Base-by-base conservation (phyloP, 495 filamentous ascomycete genomes). In the Penicillium paradoxum region DNA sequence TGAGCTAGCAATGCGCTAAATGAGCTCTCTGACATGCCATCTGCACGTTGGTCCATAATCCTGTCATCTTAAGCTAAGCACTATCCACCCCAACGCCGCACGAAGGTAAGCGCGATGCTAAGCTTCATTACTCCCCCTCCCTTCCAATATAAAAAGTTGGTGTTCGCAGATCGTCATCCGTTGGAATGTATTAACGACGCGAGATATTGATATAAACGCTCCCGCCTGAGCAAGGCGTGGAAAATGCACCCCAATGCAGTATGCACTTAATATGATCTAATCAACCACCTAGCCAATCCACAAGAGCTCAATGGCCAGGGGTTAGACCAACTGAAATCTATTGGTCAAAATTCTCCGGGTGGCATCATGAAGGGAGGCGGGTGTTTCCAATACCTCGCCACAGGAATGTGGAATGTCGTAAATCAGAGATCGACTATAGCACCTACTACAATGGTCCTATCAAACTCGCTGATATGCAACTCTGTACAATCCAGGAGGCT, bases 351-450 rank as follows among this genome's bases (percentile, higher is more conserved):
- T n/a, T 34, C 0, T 27, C 24, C 3, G 7, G 3, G 24, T 37
- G n/a, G 8, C 14, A 6, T 37, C 1, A 3, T 1, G 6, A 37
- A 17, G 15, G 8, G n/a, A 50, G 18, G 18, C 14, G 37, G n/a
- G 17, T 5, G 10, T 13, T n/a, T 10, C 37, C 37, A 6, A 29
- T 9, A 2, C 7, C 18, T 13, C n/a, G 19, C 27, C 15, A 15
- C 8, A 24, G 38, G 48, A 51, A 51, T 51, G 48, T 51, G 48
- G 48, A 51, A 51, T 51, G 48, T 14, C 18, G 14, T 34, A 33
- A 34, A 13, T 27, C 14, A 34, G 18, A 11, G 48, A 51, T 51
- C 25, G 11, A 7, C 47, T 25, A 1, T 32, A 3, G 1, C 15
- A 39, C 2, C 13, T 50, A 21, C 47, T 5, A 22, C 11, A 41